Conservation (phyloP, 495 filamentous ascomycete genomes). For the Penicillium alfredii region DNA sequence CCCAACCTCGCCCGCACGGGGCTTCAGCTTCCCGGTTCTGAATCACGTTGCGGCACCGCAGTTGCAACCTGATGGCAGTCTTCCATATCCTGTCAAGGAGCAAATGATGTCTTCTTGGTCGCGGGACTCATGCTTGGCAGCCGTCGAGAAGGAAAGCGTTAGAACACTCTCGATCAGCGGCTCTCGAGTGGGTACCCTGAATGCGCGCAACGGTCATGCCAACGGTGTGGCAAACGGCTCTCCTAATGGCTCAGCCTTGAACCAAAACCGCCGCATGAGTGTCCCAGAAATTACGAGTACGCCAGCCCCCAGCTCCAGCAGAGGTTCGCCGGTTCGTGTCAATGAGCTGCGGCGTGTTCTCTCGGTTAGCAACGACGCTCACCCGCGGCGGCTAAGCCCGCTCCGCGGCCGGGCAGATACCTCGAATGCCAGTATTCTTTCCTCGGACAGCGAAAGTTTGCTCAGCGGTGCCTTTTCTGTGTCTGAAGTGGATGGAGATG, state of each 20-base stretch:
- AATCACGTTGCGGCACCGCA: conserved; percentile 25
- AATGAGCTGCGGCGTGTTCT: conserved; percentile 78
- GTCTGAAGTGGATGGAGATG: conserved; percentile 35
- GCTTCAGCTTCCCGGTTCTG: conserved; percentile 55
- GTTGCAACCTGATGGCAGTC: conserved; percentile 33
- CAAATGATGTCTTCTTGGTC: conserved; percentile 74
- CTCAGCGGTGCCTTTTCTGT: conserved; percentile 34
- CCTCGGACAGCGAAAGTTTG: conserved; percentile 44
- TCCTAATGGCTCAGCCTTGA: conserved; percentile 23
- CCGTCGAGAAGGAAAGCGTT: conserved; percentile 60
- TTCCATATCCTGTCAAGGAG: conserved; percentile 48
- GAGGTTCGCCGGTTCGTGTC: conserved; percentile 70
- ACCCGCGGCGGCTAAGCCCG: conserved; percentile 34
- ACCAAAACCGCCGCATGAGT: conserved; percentile 33
- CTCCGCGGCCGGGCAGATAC: conserved; percentile 32
- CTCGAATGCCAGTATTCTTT: conserved; percentile 34
- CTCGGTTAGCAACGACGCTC: conserved; percentile 41
- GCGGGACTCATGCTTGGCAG: conserved; percentile 61
- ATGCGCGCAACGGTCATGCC: conserved; percentile 49
- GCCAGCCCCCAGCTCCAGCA: conserved; percentile 49
- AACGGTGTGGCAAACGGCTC: conserved; percentile 46
- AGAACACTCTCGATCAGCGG: conserved; percentile 65
- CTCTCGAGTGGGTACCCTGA: conserved; percentile 57
- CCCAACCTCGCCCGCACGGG: conserved; percentile 62
- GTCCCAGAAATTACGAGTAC: conserved; percentile 45